Percentiles rank a stretch among this genome's conserved stretches.
phyloP scores from a whole-genome alignment of 2,329 filamentous ascomycete genomes.

The Trichoderma koningiopsis region DNA sequence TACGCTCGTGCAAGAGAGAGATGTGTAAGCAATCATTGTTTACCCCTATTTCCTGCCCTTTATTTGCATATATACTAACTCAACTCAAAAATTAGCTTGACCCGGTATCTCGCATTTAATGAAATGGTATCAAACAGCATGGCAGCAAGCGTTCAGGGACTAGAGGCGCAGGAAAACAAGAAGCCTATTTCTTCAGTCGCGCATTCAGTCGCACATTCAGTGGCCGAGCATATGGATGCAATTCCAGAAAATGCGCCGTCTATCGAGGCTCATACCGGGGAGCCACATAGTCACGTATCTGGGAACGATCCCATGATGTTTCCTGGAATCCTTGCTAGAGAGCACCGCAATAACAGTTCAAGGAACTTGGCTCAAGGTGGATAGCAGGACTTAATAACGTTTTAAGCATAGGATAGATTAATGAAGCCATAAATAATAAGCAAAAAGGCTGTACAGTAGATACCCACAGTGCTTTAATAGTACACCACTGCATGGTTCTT shows the following conservation, averaged over 20 bases:
- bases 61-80: background rate
- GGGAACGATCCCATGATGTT: constrained; percentile 70
- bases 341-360: constrained; percentile 47
- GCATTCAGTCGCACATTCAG: background rate
- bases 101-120: constrained; percentile 45
- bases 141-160: constrained; percentile 29
- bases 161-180: constrained; percentile 8
- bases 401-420: background rate
- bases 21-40: constrained; percentile 64
- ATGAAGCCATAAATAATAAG: background rate
- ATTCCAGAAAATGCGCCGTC: background rate
- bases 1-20: constrained; percentile 79
- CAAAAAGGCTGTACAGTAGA: background rate
- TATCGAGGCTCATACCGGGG: constrained; percentile 29
- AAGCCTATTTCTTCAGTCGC: background rate
- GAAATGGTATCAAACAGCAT: background rate
- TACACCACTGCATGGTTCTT: background rate
- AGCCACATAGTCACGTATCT: constrained; percentile 51
- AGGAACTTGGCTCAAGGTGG: constrained; percentile 34
- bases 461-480: background rate
- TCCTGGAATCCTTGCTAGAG: constrained; percentile 66
- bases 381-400: background rate
- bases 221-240: background rate
- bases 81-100: constrained; percentile 38
- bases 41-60: background rate